Evolutionary conservation across 2,329 filamentous ascomycete species (phyloP).

Genomic region (Pseudogymnoascus sp.): DNA sequence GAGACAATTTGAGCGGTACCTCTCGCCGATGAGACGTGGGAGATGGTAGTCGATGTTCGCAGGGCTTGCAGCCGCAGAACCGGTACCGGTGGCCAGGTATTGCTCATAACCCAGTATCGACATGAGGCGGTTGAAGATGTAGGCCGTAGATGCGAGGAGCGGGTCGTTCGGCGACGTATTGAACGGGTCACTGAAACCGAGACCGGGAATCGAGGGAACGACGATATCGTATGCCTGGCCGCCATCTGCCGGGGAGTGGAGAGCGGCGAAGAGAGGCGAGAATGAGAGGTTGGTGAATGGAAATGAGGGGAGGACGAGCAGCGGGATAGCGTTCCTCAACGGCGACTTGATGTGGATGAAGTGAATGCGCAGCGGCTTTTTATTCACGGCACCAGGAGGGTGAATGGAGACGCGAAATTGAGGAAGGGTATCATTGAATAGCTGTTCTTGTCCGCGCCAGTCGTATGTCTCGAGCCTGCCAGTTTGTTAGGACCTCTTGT

Average conservation of each 20-base stretch:
- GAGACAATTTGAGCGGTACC: conserved; percentile 43
- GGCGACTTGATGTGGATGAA: conserved; percentile 55
- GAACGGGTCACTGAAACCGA: conserved; percentile 60
- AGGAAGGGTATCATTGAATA: conserved; percentile 50
- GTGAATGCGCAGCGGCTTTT: conserved; percentile 46
- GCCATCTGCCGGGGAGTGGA: conserved; percentile 45
- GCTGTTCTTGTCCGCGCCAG: conserved; percentile 53
- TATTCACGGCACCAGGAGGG: conserved; percentile 31
- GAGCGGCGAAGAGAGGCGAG: conserved; percentile 44
- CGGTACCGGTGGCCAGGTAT: conserved; percentile 51
- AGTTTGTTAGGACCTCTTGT: neutral
- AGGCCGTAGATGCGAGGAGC: conserved; percentile 47
- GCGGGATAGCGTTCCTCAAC: conserved; percentile 47
- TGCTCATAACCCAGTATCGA: conserved; percentile 47
- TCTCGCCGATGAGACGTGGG: conserved; percentile 40
- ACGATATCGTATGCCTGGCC: conserved; percentile 57
- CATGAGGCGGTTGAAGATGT: conserved; percentile 54
- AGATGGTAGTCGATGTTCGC: conserved; percentile 46
- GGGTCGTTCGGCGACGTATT: conserved; percentile 23
- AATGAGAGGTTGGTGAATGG: conserved; percentile 57
- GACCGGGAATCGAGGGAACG: conserved; percentile 56
- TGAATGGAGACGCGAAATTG: conserved; percentile 55
- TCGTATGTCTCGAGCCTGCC: conserved; percentile 57
- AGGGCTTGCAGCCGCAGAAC: conserved; percentile 39
- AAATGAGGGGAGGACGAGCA: conserved; percentile 59